These are phyloP conservation scores for Termitomyces sp. DNA, from an alignment of 768 basidiomycete species.

Conservation along the genomic window DNA sequence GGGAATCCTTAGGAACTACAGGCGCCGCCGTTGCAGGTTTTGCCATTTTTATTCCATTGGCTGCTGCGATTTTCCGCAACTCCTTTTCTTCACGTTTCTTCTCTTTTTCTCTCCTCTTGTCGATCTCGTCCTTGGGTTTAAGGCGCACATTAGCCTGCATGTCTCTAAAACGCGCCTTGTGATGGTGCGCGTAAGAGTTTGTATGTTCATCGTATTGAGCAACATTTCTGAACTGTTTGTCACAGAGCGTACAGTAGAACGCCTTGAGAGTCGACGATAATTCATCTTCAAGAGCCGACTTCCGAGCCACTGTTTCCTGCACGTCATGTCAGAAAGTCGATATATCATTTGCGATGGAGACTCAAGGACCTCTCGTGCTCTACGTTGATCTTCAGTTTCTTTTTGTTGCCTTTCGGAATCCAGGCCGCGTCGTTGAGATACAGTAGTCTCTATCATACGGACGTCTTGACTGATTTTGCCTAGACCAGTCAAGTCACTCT, in stretches of 20 bases:
- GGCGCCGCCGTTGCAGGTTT: constrained; percentile 27
- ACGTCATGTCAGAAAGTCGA: constrained; percentile 1
- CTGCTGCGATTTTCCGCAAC: constrained; percentile 76
- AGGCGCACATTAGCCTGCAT: constrained; percentile 73
- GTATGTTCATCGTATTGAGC: constrained; percentile 88
- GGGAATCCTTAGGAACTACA: constrained; percentile 12
- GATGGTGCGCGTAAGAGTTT: constrained; percentile 85
- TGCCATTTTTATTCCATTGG: constrained; percentile 70
- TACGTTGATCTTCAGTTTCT: constrained; percentile 76
- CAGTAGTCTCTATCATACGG: constrained; percentile 80
- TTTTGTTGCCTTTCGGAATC: constrained; percentile 79
- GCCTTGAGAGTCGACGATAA: constrained; percentile 62
- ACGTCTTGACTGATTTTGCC: constrained; percentile 78
- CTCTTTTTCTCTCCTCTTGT: constrained; percentile 81
- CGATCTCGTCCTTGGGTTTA: constrained; percentile 61
- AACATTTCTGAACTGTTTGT: constrained; percentile 84
- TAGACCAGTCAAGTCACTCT: constrained; percentile 72
- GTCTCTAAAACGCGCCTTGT: constrained; percentile 76
- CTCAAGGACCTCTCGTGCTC: constrained; percentile 55
- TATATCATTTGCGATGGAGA: not conserved
- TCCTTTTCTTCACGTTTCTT: constrained; percentile 83
- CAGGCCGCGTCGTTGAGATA: constrained; percentile 72
- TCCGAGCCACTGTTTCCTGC: constrained; percentile 62
- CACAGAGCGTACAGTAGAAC: constrained; percentile 81
- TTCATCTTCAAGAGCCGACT: constrained; percentile 61